A percentile compares a stretch with the other conserved stretches of the same genome.
Evolutionary conservation across 768 basidiomycete genomes (phyloP).

Genomic region (Suillus luteus): DNA sequence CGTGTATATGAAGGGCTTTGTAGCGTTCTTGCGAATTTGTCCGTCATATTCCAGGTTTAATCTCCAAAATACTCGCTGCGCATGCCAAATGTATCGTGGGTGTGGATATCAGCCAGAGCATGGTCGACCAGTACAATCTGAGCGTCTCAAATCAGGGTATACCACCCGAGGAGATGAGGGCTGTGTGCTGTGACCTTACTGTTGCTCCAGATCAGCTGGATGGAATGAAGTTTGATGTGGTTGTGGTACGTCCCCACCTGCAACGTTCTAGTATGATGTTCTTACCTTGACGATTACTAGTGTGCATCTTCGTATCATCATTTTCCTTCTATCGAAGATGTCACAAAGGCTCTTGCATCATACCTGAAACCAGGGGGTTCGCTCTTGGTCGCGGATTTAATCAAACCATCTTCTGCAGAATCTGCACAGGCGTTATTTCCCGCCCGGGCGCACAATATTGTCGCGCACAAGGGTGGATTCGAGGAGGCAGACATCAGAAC

Average conservation of each 20-base stretch:
- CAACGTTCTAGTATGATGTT: neutral
- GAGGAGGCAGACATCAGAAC: constrained; percentile 46
- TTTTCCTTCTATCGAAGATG: constrained; percentile 47
- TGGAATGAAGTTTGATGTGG: constrained; percentile 63
- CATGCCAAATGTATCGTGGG: constrained; percentile 67
- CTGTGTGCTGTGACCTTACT: constrained; percentile 53
- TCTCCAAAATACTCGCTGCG: constrained; percentile 62
- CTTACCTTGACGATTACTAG: constrained; percentile 34
- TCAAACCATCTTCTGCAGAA: constrained; percentile 28
- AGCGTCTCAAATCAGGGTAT: constrained; percentile 63
- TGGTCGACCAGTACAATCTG: constrained; percentile 68
- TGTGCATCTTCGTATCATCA: constrained; percentile 69
- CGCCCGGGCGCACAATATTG: constrained; percentile 42
- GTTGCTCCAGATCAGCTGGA: constrained; percentile 50
- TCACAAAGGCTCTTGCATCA: constrained; percentile 52
- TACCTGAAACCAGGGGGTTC: constrained; percentile 65
- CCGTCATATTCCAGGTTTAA: constrained; percentile 45
- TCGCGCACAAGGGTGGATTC: constrained; percentile 59
- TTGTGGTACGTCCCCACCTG: constrained; percentile 53
- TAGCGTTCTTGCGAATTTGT: neutral
- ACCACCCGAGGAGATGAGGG: constrained; percentile 63
- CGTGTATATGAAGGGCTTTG: neutral
- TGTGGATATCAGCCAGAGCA: constrained; percentile 72
- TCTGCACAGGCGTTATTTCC: constrained; percentile 31
- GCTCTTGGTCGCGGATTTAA: constrained; percentile 60